Conservation (phyloP, 2,329 filamentous ascomycete species). For the Ophiostoma quercus region DNA sequence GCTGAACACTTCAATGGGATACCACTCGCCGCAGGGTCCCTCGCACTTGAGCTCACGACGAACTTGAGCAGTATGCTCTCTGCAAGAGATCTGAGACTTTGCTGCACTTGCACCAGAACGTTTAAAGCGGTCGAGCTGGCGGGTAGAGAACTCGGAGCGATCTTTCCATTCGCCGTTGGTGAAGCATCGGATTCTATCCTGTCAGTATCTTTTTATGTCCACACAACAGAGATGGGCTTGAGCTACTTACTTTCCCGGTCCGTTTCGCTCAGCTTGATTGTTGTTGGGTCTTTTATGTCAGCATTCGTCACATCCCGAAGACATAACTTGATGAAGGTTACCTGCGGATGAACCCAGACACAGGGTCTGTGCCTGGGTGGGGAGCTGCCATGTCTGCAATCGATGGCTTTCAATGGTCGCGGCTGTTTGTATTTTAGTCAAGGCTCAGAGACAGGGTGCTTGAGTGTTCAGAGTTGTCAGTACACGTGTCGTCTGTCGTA, state of each 20-base stretch:
- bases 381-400: background rate
- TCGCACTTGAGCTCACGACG: conserved; percentile 29
- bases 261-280: background rate
- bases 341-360: background rate
- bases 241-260: background rate
- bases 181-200: conserved; percentile 32
- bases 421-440: background rate
- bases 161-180: conserved; percentile 33
- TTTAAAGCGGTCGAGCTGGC: conserved; percentile 31
- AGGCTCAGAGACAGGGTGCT: background rate
- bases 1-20: conserved; percentile 34
- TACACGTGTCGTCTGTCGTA: background rate
- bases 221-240: background rate
- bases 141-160: conserved; percentile 32
- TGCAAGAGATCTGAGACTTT: conserved; percentile 30
- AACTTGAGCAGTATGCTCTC: conserved; percentile 29
- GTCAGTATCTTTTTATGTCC: background rate
- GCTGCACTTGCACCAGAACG: conserved; percentile 19
- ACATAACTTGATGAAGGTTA: background rate
- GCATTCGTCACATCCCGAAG: background rate
- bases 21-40: conserved; percentile 34
- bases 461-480: background rate
- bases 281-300: background rate
- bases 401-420: background rate
- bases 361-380: background rate